Evolutionary conservation across 1,284 basidiomycete species (phyloP).

Genomic region (Ceratobasidium sp.): DNA sequence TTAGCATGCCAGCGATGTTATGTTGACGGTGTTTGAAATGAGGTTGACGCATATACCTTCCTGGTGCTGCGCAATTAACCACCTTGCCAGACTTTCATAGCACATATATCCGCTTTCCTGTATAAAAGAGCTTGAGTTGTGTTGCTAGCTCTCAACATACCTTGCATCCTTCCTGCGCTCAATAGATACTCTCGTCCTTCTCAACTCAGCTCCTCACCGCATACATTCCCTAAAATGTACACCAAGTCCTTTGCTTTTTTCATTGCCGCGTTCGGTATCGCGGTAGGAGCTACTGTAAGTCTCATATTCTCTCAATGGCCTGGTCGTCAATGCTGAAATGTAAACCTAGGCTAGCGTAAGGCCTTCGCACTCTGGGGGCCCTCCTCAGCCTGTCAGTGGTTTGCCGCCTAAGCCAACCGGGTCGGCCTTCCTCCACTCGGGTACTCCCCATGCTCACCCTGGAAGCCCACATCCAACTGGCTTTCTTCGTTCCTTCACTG

Average conservation of each 20-base stretch:
- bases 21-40: background rate
- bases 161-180: background rate
- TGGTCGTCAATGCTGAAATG: background rate
- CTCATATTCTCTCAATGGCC: background rate
- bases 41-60: slow-evolving; percentile 26
- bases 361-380: slow-evolving; percentile 15
- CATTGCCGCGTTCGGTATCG: slow-evolving; percentile 12
- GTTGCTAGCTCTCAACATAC: background rate
- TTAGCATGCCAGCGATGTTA: background rate
- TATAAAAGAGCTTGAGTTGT: slow-evolving; percentile 2
- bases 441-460: background rate
- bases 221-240: slow-evolving; percentile 22
- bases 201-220: background rate
- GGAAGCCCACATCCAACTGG: background rate
- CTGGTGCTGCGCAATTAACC: slow-evolving; percentile 18
- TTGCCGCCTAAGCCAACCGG: slow-evolving; percentile 20
- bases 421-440: slow-evolving; percentile 18
- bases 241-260: slow-evolving; percentile 17
- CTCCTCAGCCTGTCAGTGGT: slow-evolving; percentile 1
- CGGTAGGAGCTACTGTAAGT: slow-evolving; percentile 19
- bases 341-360: background rate
- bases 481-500: background rate
- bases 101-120: background rate
- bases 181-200: slow-evolving; percentile 9
- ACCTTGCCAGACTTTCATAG: background rate